Evolutionary conservation across 108 stramenopile species (phyloP), one percentile per base, ranked within the genome.

Genomic region (Pseudonitzschia multistriata): DNA sequence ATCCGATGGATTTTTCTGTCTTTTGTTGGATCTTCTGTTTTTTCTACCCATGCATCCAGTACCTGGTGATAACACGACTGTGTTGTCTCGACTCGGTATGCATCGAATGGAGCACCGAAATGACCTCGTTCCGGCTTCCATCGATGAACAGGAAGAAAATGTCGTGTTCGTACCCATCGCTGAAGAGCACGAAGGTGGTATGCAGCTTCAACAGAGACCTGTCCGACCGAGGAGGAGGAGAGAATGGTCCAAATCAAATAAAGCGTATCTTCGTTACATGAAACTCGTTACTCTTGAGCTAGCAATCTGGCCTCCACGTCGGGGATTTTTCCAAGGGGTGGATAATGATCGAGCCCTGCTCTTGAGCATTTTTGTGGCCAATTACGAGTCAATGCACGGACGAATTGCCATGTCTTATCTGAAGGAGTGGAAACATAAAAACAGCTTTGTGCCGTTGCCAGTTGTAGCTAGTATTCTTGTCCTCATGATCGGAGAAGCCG

Each of bases 321-420:
- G 35, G 3, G 59, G 67, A 1, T 42, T 75, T 8, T 75, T 62
- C 24, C 59, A 52, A 14, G 67, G 33, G 28, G 2, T 3, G 7
- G 53, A 62, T 49, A 34, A 34, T 21, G 67, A 75, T 17, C 27
- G 61, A 22, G 74, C 67, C 13, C 27, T 75, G 29, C 7, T 68
- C 25, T 49, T 75, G 13, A 60, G 47, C 28, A 40, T 75, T 33
- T 8, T 68, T 15, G 17, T 48, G 8, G 74, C 74, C 21, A 22
- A 28, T 48, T 22, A 62, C 25, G 65, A 75, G 0, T 68, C 74
- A 13, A 69, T 75, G 74, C 74, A 69, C 30, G 74, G 74, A 1
- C 17, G 67, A 52, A 11, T 68, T 7, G 67, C 74, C 24, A 19
- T 67, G 3, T 57, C 57, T 27, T 75, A 52, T 62, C 57, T 69